A percentile compares a stretch with the other conserved stretches of the same genome.
These are phyloP conservation scores for Blastosporella zonata DNA, from an alignment of 1,284 basidiomycete species.

Conservation along the genomic window DNA sequence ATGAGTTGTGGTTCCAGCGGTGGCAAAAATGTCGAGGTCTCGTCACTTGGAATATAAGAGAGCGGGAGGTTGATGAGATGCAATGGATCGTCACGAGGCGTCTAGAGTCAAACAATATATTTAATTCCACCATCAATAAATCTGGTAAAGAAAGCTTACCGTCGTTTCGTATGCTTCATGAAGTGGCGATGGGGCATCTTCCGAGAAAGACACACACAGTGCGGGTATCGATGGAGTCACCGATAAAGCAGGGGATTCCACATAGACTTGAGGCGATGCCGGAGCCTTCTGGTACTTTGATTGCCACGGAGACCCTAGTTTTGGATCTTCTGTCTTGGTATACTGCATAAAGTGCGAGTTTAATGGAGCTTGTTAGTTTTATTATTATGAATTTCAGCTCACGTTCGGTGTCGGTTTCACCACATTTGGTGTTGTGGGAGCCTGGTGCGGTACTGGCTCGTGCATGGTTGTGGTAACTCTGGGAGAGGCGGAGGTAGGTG, in stretches of 20 bases:
- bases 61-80: background rate
- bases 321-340: background rate
- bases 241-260: too few relatives aligned
- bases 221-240: background rate
- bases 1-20: background rate
- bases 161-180: background rate
- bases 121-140: background rate
- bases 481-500: too few relatives aligned
- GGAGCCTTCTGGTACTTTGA: background rate
- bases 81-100: background rate
- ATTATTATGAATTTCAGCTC: too few relatives aligned
- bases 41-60: background rate
- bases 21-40: background rate
- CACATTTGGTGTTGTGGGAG: too few relatives aligned
- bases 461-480: too few relatives aligned
- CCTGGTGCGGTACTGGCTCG: too few relatives aligned
- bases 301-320: background rate
- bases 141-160: background rate
- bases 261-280: too few relatives aligned
- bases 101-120: background rate
- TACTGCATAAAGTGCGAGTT: background rate
- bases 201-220: background rate
- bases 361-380: background rate
- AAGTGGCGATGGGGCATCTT: background rate
- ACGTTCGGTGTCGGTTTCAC: too few relatives aligned